Evolutionary conservation across 225 moss, liverwort and hornwort species (phyloP).

Genomic region (Neckera pumila): DNA sequence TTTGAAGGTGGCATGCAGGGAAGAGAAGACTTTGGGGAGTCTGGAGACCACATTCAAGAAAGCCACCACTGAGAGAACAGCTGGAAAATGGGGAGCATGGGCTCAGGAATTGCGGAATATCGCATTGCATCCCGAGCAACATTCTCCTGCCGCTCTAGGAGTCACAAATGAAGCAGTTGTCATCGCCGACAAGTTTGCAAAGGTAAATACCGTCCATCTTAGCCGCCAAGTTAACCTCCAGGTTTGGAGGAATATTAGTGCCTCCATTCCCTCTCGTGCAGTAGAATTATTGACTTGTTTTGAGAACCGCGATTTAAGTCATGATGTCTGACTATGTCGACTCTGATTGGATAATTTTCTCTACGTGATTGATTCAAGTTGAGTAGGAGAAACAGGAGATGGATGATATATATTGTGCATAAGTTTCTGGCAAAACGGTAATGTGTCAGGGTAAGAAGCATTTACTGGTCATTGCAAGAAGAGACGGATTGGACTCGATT

Average conservation of each 20-base stretch:
- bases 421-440: not conserved
- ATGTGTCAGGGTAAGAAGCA: conserved; percentile 63
- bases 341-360: not conserved
- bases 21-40: not conserved
- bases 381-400: not conserved
- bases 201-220: conserved; percentile 32
- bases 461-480: conserved; percentile 60
- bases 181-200: conserved; percentile 52
- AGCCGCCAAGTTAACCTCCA: not conserved
- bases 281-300: not conserved
- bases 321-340: not conserved
- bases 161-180: conserved; percentile 69
- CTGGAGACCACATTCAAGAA: conserved; percentile 4
- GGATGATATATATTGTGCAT: not conserved
- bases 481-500: conserved; percentile 57
- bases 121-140: conserved; percentile 62
- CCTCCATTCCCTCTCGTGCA: not conserved
- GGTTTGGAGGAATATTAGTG: not conserved
- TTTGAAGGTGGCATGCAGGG: conserved; percentile 5
- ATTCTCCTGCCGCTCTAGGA: conserved; percentile 31
- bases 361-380: not conserved
- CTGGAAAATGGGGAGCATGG: conserved; percentile 59
- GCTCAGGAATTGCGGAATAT: conserved; percentile 55
- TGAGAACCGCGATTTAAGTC: not conserved
- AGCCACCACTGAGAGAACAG: conserved; percentile 1